phyloP scores from a whole-genome alignment of 2,329 filamentous ascomycete species.

The Sclerotinia subarctica region DNA sequence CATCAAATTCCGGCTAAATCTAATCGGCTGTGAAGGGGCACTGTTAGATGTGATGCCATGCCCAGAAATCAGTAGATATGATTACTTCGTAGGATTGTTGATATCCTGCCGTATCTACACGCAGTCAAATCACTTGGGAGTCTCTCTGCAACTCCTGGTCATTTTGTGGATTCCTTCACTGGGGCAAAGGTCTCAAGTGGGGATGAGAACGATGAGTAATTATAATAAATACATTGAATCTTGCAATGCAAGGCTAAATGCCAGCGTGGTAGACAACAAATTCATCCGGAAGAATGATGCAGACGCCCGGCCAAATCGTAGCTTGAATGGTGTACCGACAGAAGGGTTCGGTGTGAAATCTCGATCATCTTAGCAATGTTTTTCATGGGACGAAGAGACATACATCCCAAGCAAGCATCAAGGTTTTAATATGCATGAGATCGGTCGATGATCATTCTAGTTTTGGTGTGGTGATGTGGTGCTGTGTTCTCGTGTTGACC shows the following conservation, averaged over 20 bases:
- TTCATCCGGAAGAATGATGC: conserved; percentile 7
- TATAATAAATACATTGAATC: background rate
- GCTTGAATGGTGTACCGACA: conserved; percentile 20
- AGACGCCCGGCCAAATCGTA: conserved; percentile 10
- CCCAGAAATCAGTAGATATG: conserved; percentile 2
- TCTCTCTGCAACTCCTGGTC: conserved; percentile 1
- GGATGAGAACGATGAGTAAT: background rate
- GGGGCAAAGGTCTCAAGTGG: conserved; percentile 1
- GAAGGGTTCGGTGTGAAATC: conserved; percentile 21
- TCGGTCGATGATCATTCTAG: conserved; percentile 14
- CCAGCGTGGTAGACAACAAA: background rate
- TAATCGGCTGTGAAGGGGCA: conserved; percentile 10
- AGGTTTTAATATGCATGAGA: conserved; percentile 14
- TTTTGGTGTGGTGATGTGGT: background rate
- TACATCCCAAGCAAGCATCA: conserved; percentile 15
- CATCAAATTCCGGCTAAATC: conserved; percentile 7
- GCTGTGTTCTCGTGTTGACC: conserved; percentile 6
- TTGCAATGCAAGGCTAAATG: conserved; percentile 17
- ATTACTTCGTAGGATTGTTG: conserved; percentile 15
- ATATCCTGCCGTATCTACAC: background rate
- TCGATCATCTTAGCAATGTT: conserved; percentile 19
- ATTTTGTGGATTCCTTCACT: conserved; percentile 11
- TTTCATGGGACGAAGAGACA: conserved; percentile 2
- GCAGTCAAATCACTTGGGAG: background rate
- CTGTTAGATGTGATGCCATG: background rate